These are phyloP conservation scores for Fragaria iinumae DNA, from an alignment of 306 rosid genomes.

Conservation along the genomic window DNA sequence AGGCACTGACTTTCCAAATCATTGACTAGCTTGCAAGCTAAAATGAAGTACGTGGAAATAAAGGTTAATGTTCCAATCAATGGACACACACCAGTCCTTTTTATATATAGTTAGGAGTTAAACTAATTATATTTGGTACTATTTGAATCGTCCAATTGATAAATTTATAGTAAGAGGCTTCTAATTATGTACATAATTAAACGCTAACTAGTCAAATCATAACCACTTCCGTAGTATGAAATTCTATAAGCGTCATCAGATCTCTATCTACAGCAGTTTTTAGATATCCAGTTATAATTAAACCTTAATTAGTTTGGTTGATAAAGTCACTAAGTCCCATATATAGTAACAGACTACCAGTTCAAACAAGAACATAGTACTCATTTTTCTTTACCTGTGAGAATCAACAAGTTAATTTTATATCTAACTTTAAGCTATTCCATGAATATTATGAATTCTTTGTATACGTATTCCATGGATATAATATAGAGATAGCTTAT, in stretches of 20 bases:
- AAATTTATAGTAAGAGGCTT: background rate
- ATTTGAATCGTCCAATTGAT: background rate
- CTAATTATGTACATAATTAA: background rate
- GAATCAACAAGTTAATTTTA: background rate
- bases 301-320: too few relatives aligned
- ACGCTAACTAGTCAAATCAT: background rate
- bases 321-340: too few relatives aligned
- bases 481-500: background rate
- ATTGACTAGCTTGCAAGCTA: background rate
- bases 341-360: background rate
- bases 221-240: background rate
- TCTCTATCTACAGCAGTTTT: background rate
- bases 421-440: background rate
- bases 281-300: background rate
- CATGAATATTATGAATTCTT: too few relatives aligned
- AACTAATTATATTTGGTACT: too few relatives aligned
- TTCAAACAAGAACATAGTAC: background rate
- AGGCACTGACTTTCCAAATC: background rate
- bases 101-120: background rate
- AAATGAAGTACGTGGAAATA: background rate
- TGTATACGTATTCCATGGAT: background rate
- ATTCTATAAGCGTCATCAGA: background rate
- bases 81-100: background rate
- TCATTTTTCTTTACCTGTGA: background rate
- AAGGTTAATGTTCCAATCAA: background rate